Percentiles rank a stretch among this genome's conserved stretches.
Conservation (phyloP, 2,329 filamentous ascomycete genomes). For the Emmonsiellopsis sp. region DNA sequence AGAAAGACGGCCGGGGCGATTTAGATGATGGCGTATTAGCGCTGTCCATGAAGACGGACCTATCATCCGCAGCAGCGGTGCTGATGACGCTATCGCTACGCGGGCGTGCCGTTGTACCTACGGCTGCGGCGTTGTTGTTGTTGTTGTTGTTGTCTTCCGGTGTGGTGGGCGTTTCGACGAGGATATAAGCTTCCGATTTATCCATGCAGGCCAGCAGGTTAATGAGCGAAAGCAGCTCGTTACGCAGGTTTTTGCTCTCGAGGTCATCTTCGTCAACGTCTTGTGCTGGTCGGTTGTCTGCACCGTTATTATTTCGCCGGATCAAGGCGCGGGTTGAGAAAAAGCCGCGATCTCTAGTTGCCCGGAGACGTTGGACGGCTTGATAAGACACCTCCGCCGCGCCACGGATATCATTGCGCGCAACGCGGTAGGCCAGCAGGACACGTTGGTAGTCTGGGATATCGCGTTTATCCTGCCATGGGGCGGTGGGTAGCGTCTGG, state of each 20-base stretch:
- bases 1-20: background rate
- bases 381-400: slow-evolving; percentile 50
- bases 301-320: slow-evolving; percentile 28
- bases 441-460: slow-evolving; percentile 72
- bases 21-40: background rate
- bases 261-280: slow-evolving; percentile 32
- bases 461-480: slow-evolving; percentile 16
- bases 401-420: slow-evolving; percentile 76
- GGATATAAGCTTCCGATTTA: slow-evolving; percentile 65
- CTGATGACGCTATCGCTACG: background rate
- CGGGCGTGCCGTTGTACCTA: background rate
- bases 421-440: slow-evolving; percentile 82
- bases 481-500: background rate
- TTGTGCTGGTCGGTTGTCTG: slow-evolving; percentile 17
- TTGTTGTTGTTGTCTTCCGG: background rate
- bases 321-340: slow-evolving; percentile 19
- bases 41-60: background rate
- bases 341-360: slow-evolving; percentile 21
- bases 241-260: slow-evolving; percentile 45
- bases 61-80: background rate
- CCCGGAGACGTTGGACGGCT: slow-evolving; percentile 43
- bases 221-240: slow-evolving; percentile 82
- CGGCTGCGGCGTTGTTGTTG: background rate
- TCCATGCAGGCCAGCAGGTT: slow-evolving; percentile 85
- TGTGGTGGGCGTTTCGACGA: slow-evolving; percentile 31